Conservation (phyloP, 257 asterid species). For the Solanum commersonii region DNA sequence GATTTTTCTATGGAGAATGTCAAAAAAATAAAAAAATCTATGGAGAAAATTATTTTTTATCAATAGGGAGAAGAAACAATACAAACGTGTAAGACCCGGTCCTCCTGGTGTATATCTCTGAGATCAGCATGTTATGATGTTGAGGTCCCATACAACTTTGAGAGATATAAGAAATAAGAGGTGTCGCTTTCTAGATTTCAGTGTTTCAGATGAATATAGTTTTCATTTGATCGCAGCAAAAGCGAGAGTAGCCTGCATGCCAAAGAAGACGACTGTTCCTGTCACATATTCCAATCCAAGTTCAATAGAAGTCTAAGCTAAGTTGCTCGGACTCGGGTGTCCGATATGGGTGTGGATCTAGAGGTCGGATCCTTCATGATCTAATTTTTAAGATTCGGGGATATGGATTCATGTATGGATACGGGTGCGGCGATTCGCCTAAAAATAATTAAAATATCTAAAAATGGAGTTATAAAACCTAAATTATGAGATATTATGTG, state of each 20-base stretch:
- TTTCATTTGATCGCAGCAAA: background rate
- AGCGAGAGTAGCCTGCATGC: background rate
- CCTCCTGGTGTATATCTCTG: background rate
- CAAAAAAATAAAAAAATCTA: background rate
- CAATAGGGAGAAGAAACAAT: background rate
- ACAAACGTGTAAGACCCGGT: background rate
- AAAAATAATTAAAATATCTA: too few relatives aligned
- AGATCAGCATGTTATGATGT: background rate
- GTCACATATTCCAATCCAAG: background rate
- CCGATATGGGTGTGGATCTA: too few relatives aligned
- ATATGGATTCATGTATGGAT: too few relatives aligned
- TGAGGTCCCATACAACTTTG: background rate
- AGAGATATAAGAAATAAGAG: background rate
- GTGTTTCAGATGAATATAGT: background rate
- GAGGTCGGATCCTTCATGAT: too few relatives aligned
- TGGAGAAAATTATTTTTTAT: background rate
- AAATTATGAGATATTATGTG: too few relatives aligned
- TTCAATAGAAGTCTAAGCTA: background rate
- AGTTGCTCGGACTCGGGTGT: too few relatives aligned
- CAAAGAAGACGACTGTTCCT: background rate
- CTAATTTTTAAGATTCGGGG: too few relatives aligned
- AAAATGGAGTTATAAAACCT: too few relatives aligned
- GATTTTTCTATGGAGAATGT: background rate
- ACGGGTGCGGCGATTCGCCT: too few relatives aligned
- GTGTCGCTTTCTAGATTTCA: background rate